Conservation (phyloP, 305 asterid genomes). For the Fraxinus xanthoxyloides region DNA sequence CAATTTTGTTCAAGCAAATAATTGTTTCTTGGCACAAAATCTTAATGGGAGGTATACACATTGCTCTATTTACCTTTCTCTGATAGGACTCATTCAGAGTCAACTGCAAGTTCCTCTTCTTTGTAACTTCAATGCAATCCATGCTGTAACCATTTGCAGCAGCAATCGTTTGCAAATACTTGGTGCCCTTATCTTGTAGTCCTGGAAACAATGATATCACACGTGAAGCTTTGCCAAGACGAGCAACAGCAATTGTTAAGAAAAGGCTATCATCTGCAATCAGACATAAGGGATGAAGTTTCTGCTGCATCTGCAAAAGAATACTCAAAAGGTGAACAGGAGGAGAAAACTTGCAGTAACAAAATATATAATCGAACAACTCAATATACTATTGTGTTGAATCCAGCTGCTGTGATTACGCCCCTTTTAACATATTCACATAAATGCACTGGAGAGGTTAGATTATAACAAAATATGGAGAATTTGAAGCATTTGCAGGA, state of each 20-base stretch:
- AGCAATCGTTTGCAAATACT: slow-evolving; percentile 61
- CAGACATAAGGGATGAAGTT: slow-evolving; percentile 54
- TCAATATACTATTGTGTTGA: background rate
- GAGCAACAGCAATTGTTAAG: slow-evolving; percentile 54
- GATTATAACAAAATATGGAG: background rate
- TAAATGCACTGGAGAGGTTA: background rate
- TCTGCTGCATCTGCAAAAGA: slow-evolving; percentile 57
- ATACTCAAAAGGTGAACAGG: slow-evolving; percentile 15
- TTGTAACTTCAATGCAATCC: slow-evolving; percentile 52
- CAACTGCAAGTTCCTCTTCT: slow-evolving; percentile 42
- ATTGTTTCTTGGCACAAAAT: slow-evolving; percentile 5
- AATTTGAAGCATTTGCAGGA: background rate
- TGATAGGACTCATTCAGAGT: slow-evolving; percentile 45
- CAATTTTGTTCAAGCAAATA: slow-evolving; percentile 16
- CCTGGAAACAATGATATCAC: slow-evolving; percentile 80
- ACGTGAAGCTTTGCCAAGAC: slow-evolving; percentile 55
- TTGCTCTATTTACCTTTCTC: slow-evolving; percentile 50
- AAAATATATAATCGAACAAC: slow-evolving; percentile 5
- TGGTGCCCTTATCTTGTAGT: slow-evolving; percentile 57
- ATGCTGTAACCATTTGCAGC: slow-evolving; percentile 60
- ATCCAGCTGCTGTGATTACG: background rate
- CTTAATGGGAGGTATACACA: slow-evolving; percentile 1
- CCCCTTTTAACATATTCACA: background rate
- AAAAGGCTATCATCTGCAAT: slow-evolving; percentile 90
- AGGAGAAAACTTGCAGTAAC: slow-evolving; percentile 14